Evolutionary conservation across 768 basidiomycete genomes (phyloP).

Genomic region (Leccinum disarticulatum): DNA sequence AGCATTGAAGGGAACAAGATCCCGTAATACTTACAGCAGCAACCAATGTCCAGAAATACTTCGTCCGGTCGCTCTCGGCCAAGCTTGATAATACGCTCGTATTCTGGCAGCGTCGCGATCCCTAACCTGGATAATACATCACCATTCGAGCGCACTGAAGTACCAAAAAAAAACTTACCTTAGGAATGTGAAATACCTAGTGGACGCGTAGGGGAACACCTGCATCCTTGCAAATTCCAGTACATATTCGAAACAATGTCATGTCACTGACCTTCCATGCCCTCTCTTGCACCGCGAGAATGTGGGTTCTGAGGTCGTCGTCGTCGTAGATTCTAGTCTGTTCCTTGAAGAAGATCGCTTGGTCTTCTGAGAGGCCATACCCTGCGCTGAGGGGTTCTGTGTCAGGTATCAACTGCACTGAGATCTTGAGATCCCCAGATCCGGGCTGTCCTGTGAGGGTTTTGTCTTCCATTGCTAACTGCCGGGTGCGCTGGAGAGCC

Average conservation of each 20-base stretch:
- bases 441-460: background rate
- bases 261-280: conserved; percentile 28
- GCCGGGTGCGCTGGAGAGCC: no score
- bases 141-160: background rate
- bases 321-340: conserved; percentile 32
- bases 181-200: conserved; percentile 26
- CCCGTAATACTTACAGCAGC: conserved; percentile 37
- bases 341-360: conserved; percentile 28
- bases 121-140: conserved; percentile 7
- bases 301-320: conserved; percentile 28
- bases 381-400: background rate
- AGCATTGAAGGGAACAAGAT: background rate
- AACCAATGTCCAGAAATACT: conserved; percentile 46
- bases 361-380: conserved; percentile 14
- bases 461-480: conserved; percentile 1
- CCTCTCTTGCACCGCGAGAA: conserved; percentile 30
- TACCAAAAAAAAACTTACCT: conserved; percentile 8
- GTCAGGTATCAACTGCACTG: background rate
- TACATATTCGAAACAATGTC: background rate
- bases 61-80: conserved; percentile 36
- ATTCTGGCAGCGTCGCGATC: conserved; percentile 17
- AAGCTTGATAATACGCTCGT: conserved; percentile 33
- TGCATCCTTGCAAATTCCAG: background rate
- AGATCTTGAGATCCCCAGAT: conserved; percentile 12
- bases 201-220: conserved; percentile 32